Conservation (phyloP, 768 basidiomycete species). For the Boletus eberwhitei region DNA sequence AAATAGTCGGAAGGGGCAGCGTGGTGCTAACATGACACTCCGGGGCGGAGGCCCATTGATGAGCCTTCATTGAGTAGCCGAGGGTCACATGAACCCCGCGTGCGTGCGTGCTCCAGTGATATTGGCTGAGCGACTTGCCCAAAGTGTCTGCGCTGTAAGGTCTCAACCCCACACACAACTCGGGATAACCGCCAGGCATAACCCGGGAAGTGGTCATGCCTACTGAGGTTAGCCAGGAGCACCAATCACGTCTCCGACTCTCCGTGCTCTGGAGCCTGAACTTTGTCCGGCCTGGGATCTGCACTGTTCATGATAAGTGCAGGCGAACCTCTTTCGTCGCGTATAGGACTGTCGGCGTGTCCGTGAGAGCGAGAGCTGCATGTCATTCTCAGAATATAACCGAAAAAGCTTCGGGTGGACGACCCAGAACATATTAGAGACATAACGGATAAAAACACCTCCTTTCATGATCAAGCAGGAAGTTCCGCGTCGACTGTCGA, state of each 20-base stretch:
- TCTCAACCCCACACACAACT: not conserved
- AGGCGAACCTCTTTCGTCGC: not conserved
- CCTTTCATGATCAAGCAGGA: not conserved
- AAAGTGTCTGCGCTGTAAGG: not conserved
- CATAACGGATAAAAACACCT: not conserved
- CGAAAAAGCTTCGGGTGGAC: not conserved
- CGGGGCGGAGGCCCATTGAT: not conserved
- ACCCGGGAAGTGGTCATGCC: not conserved
- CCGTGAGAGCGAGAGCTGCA: not conserved
- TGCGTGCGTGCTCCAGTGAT: not conserved
- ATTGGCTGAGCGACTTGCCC: not conserved
- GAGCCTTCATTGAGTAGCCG: not conserved
- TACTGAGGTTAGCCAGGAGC: not conserved
- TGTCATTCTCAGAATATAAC: not conserved
- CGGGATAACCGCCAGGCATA: not conserved
- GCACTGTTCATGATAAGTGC: not conserved
- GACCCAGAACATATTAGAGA: not conserved
- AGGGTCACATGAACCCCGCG: slow-evolving; percentile 3
- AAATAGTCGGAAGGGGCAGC: not conserved
- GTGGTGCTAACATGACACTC: not conserved
- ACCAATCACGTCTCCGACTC: not conserved
- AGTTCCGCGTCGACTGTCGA: not conserved
- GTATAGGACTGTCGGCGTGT: not conserved
- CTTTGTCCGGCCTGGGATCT: too few species aligned
- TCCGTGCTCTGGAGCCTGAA: not conserved